A percentile compares a stretch with the other conserved stretches of the same genome.
Conservation (phyloP, 176 grass and related monocot genomes). For the Raddia guianensis region DNA sequence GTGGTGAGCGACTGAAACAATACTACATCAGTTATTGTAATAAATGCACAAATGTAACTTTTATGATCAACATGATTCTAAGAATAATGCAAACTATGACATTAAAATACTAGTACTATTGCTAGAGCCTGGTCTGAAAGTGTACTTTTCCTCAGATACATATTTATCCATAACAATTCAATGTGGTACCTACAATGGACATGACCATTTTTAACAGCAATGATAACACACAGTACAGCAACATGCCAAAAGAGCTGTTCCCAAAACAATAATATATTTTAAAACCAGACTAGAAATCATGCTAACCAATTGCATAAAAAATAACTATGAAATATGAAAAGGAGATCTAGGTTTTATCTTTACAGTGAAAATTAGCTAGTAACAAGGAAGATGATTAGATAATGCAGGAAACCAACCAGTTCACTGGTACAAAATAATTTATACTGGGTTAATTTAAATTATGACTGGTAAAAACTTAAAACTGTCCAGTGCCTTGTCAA, state of each 20-base stretch:
- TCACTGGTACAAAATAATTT: not conserved
- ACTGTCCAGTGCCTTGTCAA: not conserved
- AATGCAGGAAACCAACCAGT: not conserved
- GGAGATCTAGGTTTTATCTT: not conserved
- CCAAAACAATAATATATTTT: not conserved
- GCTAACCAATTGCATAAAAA: not conserved
- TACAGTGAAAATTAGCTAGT: not conserved
- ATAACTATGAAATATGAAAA: conserved; percentile 10
- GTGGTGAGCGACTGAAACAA: conserved; percentile 83
- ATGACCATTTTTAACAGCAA: conserved; percentile 16
- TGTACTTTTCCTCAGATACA: not conserved
- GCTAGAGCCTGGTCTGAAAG: conserved; percentile 4
- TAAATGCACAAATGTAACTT: conserved; percentile 35
- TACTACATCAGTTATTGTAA: conserved; percentile 57
- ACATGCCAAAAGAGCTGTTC: not conserved
- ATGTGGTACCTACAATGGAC: conserved; percentile 24
- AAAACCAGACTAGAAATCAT: not conserved
- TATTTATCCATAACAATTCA: not conserved
- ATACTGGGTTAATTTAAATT: not conserved
- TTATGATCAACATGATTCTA: conserved; percentile 27
- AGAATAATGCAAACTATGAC: conserved; percentile 7
- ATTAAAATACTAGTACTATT: conserved; percentile 4
- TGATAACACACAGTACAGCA: not conserved
- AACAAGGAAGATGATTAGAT: not conserved
- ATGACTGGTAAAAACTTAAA: not conserved